Base-by-base conservation (phyloP, 805 yeast genomes). In the Saturnispora kantuleensis region DNA sequence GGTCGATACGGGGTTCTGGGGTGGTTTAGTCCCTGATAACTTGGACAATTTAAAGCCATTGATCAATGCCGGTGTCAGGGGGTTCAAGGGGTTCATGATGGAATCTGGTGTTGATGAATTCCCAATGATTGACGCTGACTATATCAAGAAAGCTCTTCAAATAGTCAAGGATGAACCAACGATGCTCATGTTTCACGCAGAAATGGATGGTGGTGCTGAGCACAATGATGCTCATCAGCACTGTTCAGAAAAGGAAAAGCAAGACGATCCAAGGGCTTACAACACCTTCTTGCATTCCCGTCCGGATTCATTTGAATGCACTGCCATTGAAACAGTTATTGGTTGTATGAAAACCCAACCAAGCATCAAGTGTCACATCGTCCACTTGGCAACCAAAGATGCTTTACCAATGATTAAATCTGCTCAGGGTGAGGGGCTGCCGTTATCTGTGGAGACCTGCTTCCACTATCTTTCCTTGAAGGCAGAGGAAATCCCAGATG, bases 1-100 rank as follows among this genome's bases (percentile, higher is more conserved):
- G 94, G 93, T 85, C 31, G 96, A 89, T 59, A 85, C 84, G 7
- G 97, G 88, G 0, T 88, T 90, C 60, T 90, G 97, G 97, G 97
- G 97, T 42, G 97, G 97, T 1, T 67, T 89, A 48, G 77, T 89
- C 34, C 97, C 97, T 7, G 73, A 71, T 48, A 89, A 89, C 61
- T 57, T 82, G 45, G 65, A 70, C 10, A 79, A 85, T 53, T 68
- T 89, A 51, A 67, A 72, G 17, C 95, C 96, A 0, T 70, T 89
- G 56, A 79, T 88, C 48, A 65, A 78, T 46, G 79, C 84, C 50
- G 97, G 97, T 40, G 96, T 90, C 6, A 71, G 96, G 37, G 97
- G 97, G 1, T 89, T 89, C 68, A 89, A 89, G 61, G 93, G 95
- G 30, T 90, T 89, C 55, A 64, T 90, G 65, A 87, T 89, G 56